Evolutionary conservation across 495 filamentous ascomycete genomes (phyloP).

Genomic region (Penicillium pulvis): DNA sequence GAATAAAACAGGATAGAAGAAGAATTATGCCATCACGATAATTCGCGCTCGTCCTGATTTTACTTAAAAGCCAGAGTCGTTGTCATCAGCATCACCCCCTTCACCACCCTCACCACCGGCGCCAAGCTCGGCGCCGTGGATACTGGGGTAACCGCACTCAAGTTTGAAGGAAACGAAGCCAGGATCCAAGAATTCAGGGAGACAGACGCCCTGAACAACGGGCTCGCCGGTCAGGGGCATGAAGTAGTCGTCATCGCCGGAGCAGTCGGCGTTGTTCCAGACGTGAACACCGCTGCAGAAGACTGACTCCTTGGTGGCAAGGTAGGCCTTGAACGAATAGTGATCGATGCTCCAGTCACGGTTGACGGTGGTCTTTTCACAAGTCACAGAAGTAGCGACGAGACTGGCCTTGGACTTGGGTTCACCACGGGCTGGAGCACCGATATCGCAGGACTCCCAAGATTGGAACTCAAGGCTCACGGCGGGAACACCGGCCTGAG

Average conservation of each 20-base stretch:
- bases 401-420: conserved; percentile 20
- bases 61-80: neutral
- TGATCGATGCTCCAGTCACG: conserved; percentile 30
- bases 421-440: conserved; percentile 16
- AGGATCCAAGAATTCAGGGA: conserved; percentile 26
- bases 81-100: neutral
- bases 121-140: conserved; percentile 6
- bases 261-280: conserved; percentile 31
- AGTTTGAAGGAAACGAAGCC: conserved; percentile 28
- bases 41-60: neutral
- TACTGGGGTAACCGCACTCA: conserved; percentile 10
- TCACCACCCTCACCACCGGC: neutral
- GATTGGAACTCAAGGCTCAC: conserved; percentile 29
- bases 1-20: conserved; percentile 13
- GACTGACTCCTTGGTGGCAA: conserved; percentile 28
- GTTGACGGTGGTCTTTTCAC: conserved; percentile 29
- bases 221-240: conserved; percentile 22
- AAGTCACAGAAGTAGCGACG: conserved; percentile 23
- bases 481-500: conserved; percentile 24
- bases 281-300: conserved; percentile 23
- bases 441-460: conserved; percentile 26
- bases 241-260: conserved; percentile 20
- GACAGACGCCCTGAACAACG: conserved; percentile 22
- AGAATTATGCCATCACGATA: conserved; percentile 1
- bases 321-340: conserved; percentile 24